Percentiles rank a stretch among this genome's conserved stretches.
Evolutionary conservation across 495 filamentous ascomycete genomes (phyloP).

Genomic region (Beverwykella pulmonaria): DNA sequence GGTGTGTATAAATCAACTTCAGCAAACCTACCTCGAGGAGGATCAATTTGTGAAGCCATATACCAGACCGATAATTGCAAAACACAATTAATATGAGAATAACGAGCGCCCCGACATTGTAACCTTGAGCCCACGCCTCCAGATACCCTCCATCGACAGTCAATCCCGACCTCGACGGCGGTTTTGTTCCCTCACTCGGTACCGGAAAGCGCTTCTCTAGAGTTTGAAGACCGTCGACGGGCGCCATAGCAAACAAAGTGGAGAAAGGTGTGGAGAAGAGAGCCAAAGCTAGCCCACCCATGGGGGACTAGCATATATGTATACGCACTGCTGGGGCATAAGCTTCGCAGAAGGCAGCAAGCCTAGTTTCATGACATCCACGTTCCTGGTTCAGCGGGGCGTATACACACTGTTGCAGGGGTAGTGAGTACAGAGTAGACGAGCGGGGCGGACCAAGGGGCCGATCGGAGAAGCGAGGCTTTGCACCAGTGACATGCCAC

Average conservation of each 20-base stretch:
- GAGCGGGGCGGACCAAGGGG: background rate
- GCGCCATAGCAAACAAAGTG: constrained; percentile 14
- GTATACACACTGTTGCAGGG: background rate
- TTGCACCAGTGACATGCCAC: too few species aligned
- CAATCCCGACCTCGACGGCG: constrained; percentile 15
- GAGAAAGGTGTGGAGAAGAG: background rate
- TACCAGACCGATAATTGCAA: constrained; percentile 32
- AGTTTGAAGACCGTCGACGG: background rate
- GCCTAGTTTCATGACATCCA: background rate
- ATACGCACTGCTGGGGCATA: background rate
- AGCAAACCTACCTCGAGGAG: constrained; percentile 23
- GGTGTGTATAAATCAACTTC: background rate
- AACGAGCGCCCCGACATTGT: constrained; percentile 32
- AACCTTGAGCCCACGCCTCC: constrained; percentile 37
- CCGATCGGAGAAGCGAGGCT: too few species aligned
- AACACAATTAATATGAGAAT: constrained; percentile 32
- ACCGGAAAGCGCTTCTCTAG: constrained; percentile 11
- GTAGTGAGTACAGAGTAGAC: background rate
- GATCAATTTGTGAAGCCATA: constrained; percentile 36
- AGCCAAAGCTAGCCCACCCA: background rate
- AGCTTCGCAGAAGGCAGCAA: background rate
- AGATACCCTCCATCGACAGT: constrained; percentile 23
- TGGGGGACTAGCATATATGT: background rate
- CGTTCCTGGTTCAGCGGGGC: background rate
- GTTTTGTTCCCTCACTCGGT: constrained; percentile 7